Evolutionary conservation across 75 land plant genomes (phyloP), one percentile per base, ranked within the genome.

Genomic region (Sequoiadendron giganteum): DNA sequence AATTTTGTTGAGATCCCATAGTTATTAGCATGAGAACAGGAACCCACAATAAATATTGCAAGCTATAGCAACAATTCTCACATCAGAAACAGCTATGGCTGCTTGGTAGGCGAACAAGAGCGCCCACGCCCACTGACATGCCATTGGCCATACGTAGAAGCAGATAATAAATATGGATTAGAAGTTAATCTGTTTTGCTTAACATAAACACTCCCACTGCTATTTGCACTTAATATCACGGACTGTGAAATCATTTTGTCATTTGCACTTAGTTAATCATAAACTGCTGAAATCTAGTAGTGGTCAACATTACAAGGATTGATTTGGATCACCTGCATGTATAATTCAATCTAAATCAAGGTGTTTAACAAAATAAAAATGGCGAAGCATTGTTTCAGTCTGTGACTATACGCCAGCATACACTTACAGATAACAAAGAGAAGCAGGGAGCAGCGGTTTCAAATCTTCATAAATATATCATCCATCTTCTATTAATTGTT

Each of bases 401-500:
- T 30, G 36, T 36, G 32, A 72, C 36, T 10, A 34, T 34, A 75
- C 0, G 14, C 3, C 32, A 34, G 34, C 11, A 34, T 15, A 34
- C 16, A 10, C 14, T 73, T 10, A 30, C 14, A 75, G 77, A 75
- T 75, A 75, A 75, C 13, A 75, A 34, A 30, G 34, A 72, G 34
- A 72, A 75, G 15, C 77, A 75, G 34, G 38, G 38, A 34, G 38
- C 38, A 32, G 38, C 77, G 13, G 3, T 75, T 75, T 34, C 38
- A 75, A 32, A 34, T 75, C 38, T 34, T 11, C 30, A 10, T 32
- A 21, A 75, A 75, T 75, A 75, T 75, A 52, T 85, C 38, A 52
- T 54, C 39, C 48, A 54, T 85, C 68, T 85, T 85, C 68, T 56
- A 85, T 19, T 56, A 85, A 85, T 52, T 85, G 65, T 32, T 38